phyloP scores from a whole-genome alignment of 208 protist species.

The Leishmania arabica region DNA sequence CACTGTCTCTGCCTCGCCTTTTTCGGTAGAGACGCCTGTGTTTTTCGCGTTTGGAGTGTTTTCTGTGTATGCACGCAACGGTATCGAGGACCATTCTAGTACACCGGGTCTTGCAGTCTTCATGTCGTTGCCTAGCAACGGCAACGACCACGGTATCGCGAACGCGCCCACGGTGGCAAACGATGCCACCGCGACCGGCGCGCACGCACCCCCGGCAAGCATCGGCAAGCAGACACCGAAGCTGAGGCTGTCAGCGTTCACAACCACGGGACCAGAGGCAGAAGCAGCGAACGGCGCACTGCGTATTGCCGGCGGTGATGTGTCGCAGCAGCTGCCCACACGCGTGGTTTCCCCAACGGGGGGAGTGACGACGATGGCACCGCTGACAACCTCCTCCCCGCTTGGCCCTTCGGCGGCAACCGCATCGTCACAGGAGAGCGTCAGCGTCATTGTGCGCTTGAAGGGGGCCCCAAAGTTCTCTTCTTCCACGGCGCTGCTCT shows the following conservation, averaged over 20 bases:
- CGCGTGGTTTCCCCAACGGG: neutral
- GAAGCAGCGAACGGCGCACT: neutral
- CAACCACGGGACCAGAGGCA: neutral
- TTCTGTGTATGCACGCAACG: neutral
- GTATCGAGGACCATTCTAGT: neutral
- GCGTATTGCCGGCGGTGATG: neutral
- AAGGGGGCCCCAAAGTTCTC: slow-evolving; percentile 8
- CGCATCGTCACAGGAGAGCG: slow-evolving; percentile 26
- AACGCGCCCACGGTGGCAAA: neutral
- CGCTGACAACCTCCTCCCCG: neutral
- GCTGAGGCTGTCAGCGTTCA: neutral
- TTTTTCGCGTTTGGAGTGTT: neutral
- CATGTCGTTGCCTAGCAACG: neutral
- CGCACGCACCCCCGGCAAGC: neutral
- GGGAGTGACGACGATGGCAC: neutral
- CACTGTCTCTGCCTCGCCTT: neutral
- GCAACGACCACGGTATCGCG: neutral
- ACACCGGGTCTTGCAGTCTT: neutral
- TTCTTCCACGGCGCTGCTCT: slow-evolving; percentile 8
- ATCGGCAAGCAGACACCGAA: neutral
- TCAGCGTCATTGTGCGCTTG: slow-evolving; percentile 45
- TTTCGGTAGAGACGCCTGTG: neutral
- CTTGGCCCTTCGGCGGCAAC: neutral
- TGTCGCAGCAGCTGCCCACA: neutral
- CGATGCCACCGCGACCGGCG: neutral